Base-by-base conservation (phyloP, 768 basidiomycete species). In the Pleurotus ostreatus region DNA sequence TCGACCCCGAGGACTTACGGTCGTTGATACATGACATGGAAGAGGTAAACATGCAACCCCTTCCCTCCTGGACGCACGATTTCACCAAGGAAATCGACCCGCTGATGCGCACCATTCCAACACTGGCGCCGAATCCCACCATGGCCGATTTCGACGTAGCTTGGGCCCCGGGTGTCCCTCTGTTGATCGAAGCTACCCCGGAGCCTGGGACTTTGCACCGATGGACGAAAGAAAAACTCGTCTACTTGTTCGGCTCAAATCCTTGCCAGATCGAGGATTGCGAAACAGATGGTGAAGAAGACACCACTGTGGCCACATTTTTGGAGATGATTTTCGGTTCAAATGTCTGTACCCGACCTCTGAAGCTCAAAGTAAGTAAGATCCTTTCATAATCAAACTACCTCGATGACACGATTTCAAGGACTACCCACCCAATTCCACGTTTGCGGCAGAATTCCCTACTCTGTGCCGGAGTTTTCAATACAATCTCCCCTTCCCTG, bases 281-380 rank as follows among this genome's bases (percentile, higher is more conserved):
- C 30, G 25, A 49, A 20, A 38, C 48, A 26, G 48, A 30, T 12
- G 48, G n/a, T 5, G 13, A n/a, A 20, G 9, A n/a, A 12, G 25
- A 30, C 11, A 30, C 48, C 11, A 49, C 48, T 25, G 26, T 34
- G 3, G 37, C 13, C 20, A 4, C 15, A 15, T 49, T 49, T 26
- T 47, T 47, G 46, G 20, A 47, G 13, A 47, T 22, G 26, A 47
- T 47, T 13, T 47, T 47, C 23, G 15, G 46, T 47, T n/a, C 15
- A 18, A 25, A 47, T 47, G n/a, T 18, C 13, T 47, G 13, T 13
- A 4, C n/a, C 11, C 15, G 22, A 23, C 25, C 48, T 11, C 30
- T 49, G 22, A 49, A 49, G 37, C 48, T 49, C 26, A 49, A 49
- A 30, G 48, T 49, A 49, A 15, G 48, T 25, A 16, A 47, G n/a